Evolutionary conservation across 257 asterid genomes (phyloP).

Genomic region (Solanum chiquidenum): DNA sequence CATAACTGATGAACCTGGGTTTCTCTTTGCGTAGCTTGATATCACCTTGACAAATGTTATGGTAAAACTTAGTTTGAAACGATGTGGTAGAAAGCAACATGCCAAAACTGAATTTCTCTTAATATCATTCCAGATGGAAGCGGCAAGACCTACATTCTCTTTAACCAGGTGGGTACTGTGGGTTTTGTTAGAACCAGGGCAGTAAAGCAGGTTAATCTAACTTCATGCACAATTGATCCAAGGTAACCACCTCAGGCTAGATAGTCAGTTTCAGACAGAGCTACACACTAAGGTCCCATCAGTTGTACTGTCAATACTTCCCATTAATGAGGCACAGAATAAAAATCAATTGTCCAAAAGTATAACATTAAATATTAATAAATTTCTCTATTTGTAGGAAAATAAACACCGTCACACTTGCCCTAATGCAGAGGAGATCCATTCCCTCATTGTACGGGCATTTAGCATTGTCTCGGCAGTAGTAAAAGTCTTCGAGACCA

Average conservation of each 20-base stretch:
- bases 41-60: background rate
- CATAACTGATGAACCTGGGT: background rate
- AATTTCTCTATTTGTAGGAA: background rate
- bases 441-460: constrained; percentile 93
- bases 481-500: constrained; percentile 95
- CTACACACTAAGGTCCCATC: background rate
- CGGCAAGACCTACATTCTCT: background rate
- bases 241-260: background rate
- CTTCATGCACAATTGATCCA: background rate
- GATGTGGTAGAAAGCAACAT: background rate
- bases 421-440: constrained; percentile 95
- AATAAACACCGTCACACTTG: constrained; percentile 15
- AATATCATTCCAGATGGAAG: background rate
- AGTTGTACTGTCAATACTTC: background rate
- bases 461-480: constrained; percentile 99
- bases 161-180: background rate
- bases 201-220: background rate
- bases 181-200: background rate
- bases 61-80: background rate
- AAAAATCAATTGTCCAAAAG: background rate
- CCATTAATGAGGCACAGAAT: background rate
- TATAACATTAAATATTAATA: background rate
- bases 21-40: background rate
- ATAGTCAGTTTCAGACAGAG: background rate
- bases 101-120: background rate